Base-by-base conservation (phyloP, 768 basidiomycete genomes). In the Pleurotus pulmonarius region DNA sequence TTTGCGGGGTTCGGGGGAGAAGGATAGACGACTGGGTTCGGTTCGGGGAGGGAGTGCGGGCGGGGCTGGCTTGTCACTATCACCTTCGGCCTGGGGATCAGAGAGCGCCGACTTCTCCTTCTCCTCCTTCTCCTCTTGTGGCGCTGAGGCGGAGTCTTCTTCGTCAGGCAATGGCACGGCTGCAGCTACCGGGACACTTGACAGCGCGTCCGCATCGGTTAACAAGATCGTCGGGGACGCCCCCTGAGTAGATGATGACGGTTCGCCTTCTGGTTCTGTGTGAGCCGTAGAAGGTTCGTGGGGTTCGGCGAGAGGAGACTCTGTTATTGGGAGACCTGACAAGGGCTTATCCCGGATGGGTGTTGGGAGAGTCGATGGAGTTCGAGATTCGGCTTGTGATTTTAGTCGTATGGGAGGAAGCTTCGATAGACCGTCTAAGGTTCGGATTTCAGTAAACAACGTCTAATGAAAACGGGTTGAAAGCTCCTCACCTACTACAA, bases 391-490 rank as follows among this genome's bases (percentile, higher is more conserved):
- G 16, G 75, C 75, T 51, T 90, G 88, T 0, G 87, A 83, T 65
- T 86, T 87, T 11, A 97, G 72, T 12, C 83, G 77, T 25, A 96
- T 78, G 0, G 86, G 87, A 0, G 93, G 90, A 1, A 94, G 73
- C 52, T 75, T 76, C 0, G 88, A 85, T 0, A 94, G 75, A 3
- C 89, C 90, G 66, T 92, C 91, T 92, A 25, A 43, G 26, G 43
- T 3, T 46, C 55, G 58, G 40, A 11, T 58, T 13, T 48, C 51
- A 20, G 13, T n/a, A 29, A 40, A 52, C 41, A 11, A 37, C 40
- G 44, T 11, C 38, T 18, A 48, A 47, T 4, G 25, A 9, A 11
- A 34, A 34, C 11, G 11, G 9, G 8, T 34, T 4, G 29, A 39
- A 13, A 49, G 12, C 38, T 9, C 5, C 86, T 64, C 58, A 93